Evolutionary conservation across 768 basidiomycete genomes (phyloP).

Genomic region (Megacollybia marginata): DNA sequence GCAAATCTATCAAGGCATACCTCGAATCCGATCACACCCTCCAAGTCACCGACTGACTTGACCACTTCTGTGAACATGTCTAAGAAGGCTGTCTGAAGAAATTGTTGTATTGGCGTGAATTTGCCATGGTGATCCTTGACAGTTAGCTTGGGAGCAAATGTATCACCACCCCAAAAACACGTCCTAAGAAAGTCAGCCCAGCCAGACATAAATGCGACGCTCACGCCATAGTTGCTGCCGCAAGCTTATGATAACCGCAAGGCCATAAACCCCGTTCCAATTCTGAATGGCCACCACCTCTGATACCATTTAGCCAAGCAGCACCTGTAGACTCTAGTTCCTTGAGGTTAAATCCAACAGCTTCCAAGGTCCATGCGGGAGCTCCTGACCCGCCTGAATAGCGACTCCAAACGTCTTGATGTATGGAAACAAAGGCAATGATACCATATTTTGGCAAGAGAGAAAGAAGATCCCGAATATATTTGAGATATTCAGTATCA

Average conservation of each 20-base stretch:
- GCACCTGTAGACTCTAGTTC: constrained; percentile 77
- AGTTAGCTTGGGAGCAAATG: constrained; percentile 71
- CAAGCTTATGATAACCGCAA: constrained; percentile 88
- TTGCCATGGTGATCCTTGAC: constrained; percentile 39
- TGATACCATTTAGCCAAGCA: constrained; percentile 80
- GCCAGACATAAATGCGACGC: constrained; percentile 11
- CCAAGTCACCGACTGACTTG: constrained; percentile 60
- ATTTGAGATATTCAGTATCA: constrained; percentile 76
- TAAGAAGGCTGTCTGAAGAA: constrained; percentile 76
- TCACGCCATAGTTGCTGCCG: constrained; percentile 89
- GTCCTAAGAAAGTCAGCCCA: constrained; percentile 42
- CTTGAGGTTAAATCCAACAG: constrained; percentile 77
- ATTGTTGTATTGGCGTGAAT: constrained; percentile 65
- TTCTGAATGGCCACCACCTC: constrained; percentile 67
- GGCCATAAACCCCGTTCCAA: constrained; percentile 87
- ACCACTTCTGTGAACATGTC: constrained; percentile 69
- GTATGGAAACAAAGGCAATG: constrained; percentile 69
- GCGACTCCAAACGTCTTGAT: constrained; percentile 96
- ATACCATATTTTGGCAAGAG: constrained; percentile 69
- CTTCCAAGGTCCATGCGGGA: constrained; percentile 90
- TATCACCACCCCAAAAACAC: constrained; percentile 88
- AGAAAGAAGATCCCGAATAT: constrained; percentile 63
- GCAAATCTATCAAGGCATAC: constrained; percentile 29
- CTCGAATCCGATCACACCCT: constrained; percentile 86
- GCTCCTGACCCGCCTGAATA: constrained; percentile 94